phyloP scores from a whole-genome alignment of 2,329 filamentous ascomycete species.

The Fusarium marasasianum region DNA sequence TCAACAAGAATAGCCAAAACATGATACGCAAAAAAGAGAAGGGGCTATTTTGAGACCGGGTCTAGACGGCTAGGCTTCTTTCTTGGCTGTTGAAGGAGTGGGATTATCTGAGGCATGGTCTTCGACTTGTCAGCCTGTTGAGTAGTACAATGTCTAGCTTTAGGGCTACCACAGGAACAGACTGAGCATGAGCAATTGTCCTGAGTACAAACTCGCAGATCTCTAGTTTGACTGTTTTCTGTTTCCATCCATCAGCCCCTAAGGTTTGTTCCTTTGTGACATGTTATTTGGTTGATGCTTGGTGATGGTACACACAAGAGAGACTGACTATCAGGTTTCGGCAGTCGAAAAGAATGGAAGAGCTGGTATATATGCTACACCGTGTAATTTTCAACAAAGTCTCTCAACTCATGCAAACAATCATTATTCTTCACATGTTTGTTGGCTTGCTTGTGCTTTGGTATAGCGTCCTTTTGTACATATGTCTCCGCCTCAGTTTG shows the following conservation, averaged over 20 bases:
- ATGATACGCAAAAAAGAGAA: background rate
- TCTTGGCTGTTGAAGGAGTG: too few relatives aligned
- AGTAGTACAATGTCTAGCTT: background rate
- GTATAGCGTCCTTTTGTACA: too few relatives aligned
- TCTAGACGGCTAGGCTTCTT: background rate
- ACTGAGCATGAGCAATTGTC: background rate
- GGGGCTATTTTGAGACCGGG: background rate
- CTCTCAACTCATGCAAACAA: background rate
- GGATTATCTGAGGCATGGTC: background rate
- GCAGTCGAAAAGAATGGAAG: background rate
- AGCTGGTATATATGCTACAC: too few relatives aligned
- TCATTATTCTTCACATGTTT: background rate
- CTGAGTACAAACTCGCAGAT: too few relatives aligned
- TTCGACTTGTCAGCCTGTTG: background rate
- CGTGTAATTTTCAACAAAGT: too few relatives aligned
- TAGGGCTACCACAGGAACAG: rapidly evolving
- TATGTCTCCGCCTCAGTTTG: too few relatives aligned
- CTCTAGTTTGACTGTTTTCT: too few relatives aligned
- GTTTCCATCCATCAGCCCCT: too few relatives aligned
- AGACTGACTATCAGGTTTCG: background rate
- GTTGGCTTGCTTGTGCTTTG: background rate
- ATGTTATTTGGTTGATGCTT: background rate
- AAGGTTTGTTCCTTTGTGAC: background rate
- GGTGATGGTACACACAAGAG: too few relatives aligned
- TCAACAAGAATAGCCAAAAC: background rate